Evolutionary conservation across 495 filamentous ascomycete species (phyloP), one percentile per base, ranked within the genome.

Genomic region (Aspergillus affinis): DNA sequence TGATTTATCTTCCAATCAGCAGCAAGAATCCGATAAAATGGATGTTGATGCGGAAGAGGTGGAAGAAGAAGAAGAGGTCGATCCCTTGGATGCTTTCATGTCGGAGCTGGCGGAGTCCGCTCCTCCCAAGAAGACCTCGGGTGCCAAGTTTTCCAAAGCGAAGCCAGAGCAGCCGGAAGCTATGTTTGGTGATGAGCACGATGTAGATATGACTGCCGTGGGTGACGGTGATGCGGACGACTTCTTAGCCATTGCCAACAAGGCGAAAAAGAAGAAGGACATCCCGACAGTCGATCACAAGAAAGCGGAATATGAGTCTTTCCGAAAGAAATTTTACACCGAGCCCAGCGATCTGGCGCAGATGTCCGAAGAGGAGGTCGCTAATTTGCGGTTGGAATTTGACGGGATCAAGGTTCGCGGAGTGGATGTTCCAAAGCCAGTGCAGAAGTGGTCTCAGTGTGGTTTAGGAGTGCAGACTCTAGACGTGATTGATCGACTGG

Each of bases 1-100:
- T 8, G 84, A 87, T 62, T 69, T 74, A 10, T 57, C 75, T 6
- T 13, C 36, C 9, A 41, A 15, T 41, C 86, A 82, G n/a, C 60
- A 62, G 18, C 63, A 63, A 30, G 21, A 48, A 13, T 2, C 59
- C 19, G 72, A 70, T 58, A 61, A 67, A 21, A 77, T 75, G 70
- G 74, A 72, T n/a, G 62, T 75, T 6, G 78, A 78, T 48, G 62
- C 47, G 10, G 50, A 71, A 13, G 73, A 84, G 10, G 76, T 84
- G 48, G 86, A 86, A 46, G 92, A 84, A 49, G 86, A 86, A 44
- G 92, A 93, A 29, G 92, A 96, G 20, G 73, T 91, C 55, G 94
- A 99, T 72, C 92, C 94, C 23, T 80, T 99, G 32, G 94, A 99
- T 76, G 93, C 92, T 10, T 99, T 92, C 75, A 98, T 99, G 94